Base-by-base conservation (phyloP, 305 asterid species). In the Fraxinus angustifolia region DNA sequence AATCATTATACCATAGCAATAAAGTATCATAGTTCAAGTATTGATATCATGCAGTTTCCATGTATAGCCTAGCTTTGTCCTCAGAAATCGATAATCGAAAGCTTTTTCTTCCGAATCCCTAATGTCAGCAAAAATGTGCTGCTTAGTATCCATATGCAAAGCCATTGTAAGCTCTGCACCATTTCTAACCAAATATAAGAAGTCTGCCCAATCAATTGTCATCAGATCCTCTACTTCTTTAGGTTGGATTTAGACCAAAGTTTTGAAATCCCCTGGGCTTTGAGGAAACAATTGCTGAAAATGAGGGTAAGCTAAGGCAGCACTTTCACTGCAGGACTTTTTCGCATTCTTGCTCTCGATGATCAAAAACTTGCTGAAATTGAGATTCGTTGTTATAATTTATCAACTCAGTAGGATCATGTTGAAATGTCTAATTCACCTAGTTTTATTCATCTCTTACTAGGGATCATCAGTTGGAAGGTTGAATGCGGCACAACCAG, bases 381-480 rank as follows among this genome's bases (percentile, higher is more conserved):
- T 3, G 58, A 14, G 16, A 67, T 11, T 28, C 36, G 28, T 67
- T 67, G 73, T 67, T 30, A 28, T 26, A 67, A 26, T 12, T 30
- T 67, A 28, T 67, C 1, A 67, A 12, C n/a, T 67, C 19, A 12
- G 11, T 30, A 2, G 8, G 6, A 67, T 67, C 73, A 26, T 67
- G 73, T 67, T 6, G 28, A 42, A 58, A 1, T 74, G 70, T 53
- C 78, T 73, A 40, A 77, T n/a, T 12, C 73, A 30, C 34, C 10
- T 8, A 45, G 35, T 78, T 5, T 76, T 83, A 23, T 84, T 67
- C 70, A 65, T 79, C 38, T 58, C 42, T 75, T 82, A 53, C 23
- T 77, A 89, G 93, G 90, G 86, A 19, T 85, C 91, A 36, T 80
- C 91, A 7, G 78, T 79, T 73, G 89, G 88, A 68, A 81, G 86